A percentile compares a stretch with the other conserved stretches of the same genome.
Evolutionary conservation across 768 basidiomycete species (phyloP).

Genomic region (Cystobasidiopsis lactophilus): DNA sequence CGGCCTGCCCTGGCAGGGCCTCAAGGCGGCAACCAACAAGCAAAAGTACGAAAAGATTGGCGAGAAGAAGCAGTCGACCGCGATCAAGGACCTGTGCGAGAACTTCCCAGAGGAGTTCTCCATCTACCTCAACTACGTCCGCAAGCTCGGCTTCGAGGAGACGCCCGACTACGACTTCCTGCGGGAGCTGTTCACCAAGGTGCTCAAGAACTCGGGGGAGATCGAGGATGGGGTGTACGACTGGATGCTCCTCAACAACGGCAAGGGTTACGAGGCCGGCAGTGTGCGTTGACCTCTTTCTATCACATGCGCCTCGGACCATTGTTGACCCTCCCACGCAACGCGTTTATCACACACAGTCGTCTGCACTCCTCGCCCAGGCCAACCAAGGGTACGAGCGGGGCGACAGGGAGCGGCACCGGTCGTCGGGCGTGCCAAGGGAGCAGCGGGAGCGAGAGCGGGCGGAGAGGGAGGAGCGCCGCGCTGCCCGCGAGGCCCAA

Average conservation of each 20-base stretch:
- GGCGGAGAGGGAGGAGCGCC: conserved; percentile 18
- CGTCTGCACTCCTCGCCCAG: conserved; percentile 8
- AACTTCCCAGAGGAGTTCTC: conserved; percentile 98
- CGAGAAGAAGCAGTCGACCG: conserved; percentile 95
- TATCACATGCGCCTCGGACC: not conserved
- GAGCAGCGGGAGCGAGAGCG: conserved; percentile 22
- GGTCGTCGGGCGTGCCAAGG: conserved; percentile 13
- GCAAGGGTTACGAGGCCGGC: conserved; percentile 81
- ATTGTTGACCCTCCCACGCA: not conserved
- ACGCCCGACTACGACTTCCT: conserved; percentile 97
- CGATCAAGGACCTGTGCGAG: conserved; percentile 89
- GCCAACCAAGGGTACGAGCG: conserved; percentile 11
- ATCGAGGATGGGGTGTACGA: conserved; percentile 84
- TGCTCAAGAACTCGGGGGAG: conserved; percentile 75
- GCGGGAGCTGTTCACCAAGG: conserved; percentile 79
- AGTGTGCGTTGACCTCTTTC: conserved; percentile 32
- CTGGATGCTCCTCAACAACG: conserved; percentile 83
- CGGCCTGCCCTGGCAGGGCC: conserved; percentile 92
- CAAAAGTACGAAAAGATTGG: conserved; percentile 99
- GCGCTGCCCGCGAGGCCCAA: conserved; percentile 15
- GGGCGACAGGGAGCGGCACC: conserved; percentile 16
- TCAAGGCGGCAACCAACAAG: conserved; percentile 98
- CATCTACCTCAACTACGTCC: conserved; percentile 96
- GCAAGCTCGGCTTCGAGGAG: conserved; percentile 96
- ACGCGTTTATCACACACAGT: conserved; percentile 2